Evolutionary conservation across 352 stramenopile species (phyloP), one percentile per base, ranked within the genome.

Genomic region (Globisporangium carolinianum): DNA sequence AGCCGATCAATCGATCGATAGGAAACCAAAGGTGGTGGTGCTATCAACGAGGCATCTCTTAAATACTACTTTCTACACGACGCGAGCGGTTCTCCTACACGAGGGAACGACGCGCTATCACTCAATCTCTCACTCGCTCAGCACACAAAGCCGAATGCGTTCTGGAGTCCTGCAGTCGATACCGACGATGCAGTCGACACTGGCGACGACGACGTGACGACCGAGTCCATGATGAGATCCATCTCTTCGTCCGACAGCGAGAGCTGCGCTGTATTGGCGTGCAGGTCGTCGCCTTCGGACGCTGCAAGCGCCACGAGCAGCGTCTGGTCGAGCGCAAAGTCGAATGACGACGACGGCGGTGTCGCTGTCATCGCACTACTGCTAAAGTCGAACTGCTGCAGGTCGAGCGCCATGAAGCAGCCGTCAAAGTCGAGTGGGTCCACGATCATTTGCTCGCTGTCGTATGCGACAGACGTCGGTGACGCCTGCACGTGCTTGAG

Each of bases 171-270:
- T 32, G 24, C 24, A 32, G 24, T 32, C 24, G 24, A 32, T 32
- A 32, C 24, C 24, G 24, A 32, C 24, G 24, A 32, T 32, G 24
- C 24, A 3, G 6, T 43, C n/a, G 45, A 24, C 4, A n/a, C 15
- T 14, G 53, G 38, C 12, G 54, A 52, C 5, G 54, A 46, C 4
- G 45, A 52, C 12, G 54, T 38, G 36, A 60, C 43, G 17, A 60
- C 54, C 54, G 54, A 60, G 54, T 60, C 54, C 54, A 60, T 60
- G 46, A 60, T 60, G 11, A 60, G n/a, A 14, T 60, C 54, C 54
- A 60, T 60, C 12, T 60, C 54, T 32, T 53, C 54, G 36, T 60
- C 54, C 46, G 54, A 60, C 14, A 60, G 54, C 36, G 54, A 53
- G 35, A 60, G 38, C 45, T 60, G 54, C n/a, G 24, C 24, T 32